Evolutionary conservation across 116 monocot species (phyloP).

Genomic region (Cymodocea nodosa): DNA sequence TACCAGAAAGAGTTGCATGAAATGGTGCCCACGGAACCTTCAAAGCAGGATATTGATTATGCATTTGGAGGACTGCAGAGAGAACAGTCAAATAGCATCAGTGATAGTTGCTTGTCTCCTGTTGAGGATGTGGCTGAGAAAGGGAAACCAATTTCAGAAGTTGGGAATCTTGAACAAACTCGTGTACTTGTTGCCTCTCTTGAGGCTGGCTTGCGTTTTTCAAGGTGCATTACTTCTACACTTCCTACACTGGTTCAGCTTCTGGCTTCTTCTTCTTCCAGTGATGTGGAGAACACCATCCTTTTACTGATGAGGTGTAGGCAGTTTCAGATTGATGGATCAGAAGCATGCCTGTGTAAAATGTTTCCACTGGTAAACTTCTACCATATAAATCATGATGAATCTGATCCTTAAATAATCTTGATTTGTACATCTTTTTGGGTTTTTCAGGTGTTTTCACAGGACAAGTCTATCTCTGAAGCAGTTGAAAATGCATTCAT

Average conservation of each 20-base stretch:
- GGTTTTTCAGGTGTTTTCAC: slow-evolving; percentile 69
- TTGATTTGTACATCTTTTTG: not conserved
- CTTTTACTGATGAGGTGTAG: slow-evolving; percentile 88
- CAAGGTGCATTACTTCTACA: slow-evolving; percentile 58
- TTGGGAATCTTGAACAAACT: slow-evolving; percentile 81
- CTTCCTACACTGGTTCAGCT: slow-evolving; percentile 79
- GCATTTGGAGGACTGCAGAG: slow-evolving; percentile 2
- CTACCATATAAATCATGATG: not conserved
- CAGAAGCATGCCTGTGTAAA: slow-evolving; percentile 77
- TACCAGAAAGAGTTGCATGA: slow-evolving; percentile 61
- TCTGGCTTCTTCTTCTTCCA: slow-evolving; percentile 74
- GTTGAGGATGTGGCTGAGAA: slow-evolving; percentile 24
- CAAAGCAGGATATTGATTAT: slow-evolving; percentile 10
- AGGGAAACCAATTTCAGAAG: slow-evolving; percentile 34
- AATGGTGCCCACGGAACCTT: slow-evolving; percentile 29
- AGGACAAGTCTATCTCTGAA: slow-evolving; percentile 92
- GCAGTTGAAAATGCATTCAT: slow-evolving; percentile 94
- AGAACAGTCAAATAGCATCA: slow-evolving; percentile 32
- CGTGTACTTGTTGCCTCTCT: slow-evolving; percentile 92
- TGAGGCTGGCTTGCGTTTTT: slow-evolving; percentile 79
- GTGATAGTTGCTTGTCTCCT: slow-evolving; percentile 49
- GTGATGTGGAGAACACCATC: slow-evolving; percentile 91
- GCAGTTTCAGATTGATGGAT: slow-evolving; percentile 98
- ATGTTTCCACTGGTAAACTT: slow-evolving; percentile 87
- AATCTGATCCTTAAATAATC: not conserved